Base-by-base conservation (phyloP, 1,284 basidiomycete genomes). In the Apiotrichum gamsii region DNA sequence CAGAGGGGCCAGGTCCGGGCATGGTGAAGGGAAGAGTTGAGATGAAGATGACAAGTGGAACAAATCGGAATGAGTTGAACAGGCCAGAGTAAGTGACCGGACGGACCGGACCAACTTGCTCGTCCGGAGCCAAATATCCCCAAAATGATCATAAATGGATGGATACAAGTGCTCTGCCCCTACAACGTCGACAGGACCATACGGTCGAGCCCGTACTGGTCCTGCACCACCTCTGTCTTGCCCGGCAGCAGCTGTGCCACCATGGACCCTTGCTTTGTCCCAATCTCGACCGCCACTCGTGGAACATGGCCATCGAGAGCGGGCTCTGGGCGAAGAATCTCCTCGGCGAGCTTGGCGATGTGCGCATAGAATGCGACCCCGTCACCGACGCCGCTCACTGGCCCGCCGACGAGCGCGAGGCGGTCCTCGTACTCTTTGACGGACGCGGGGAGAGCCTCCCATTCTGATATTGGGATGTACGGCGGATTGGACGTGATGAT, bases 401-500 rank as follows among this genome's bases (percentile, higher is more conserved):
- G 75, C 52, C 87, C 87, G 8, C 87, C 90, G 23, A 90, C 76
- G 19, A 96, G 78, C 3, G 91, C 90, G 14, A 75, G 76, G 14
- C 76, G 78, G 69, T 91, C 87, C 71, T 96, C 93, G 64, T 80
- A 87, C 45, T 79, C 75, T 38, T 74, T 79, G 38, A 96, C 90
- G 31, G 81, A 83, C 16, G 63, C 52, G 4, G 84, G 78, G 20
- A 94, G 78, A 14, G 64, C 50, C 34, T 78, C 72, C 64, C 83
- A 93, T 49, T 87, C 83, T 28, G 67, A 52, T 45, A 66, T 75
- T 19, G 88, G 76, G 59, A 96, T 88, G 72, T 95, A 95, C 6
- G 91, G 91, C n/a, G 91, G 91, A 69, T 95, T 96, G 11, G 86
- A 83, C 6, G 89, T 88, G 57, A 96, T 72, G 48, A 95, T 69